Evolutionary conservation across 306 rosid species (phyloP), one percentile per base, ranked within the genome.

Genomic region (Quercus wislizeni): DNA sequence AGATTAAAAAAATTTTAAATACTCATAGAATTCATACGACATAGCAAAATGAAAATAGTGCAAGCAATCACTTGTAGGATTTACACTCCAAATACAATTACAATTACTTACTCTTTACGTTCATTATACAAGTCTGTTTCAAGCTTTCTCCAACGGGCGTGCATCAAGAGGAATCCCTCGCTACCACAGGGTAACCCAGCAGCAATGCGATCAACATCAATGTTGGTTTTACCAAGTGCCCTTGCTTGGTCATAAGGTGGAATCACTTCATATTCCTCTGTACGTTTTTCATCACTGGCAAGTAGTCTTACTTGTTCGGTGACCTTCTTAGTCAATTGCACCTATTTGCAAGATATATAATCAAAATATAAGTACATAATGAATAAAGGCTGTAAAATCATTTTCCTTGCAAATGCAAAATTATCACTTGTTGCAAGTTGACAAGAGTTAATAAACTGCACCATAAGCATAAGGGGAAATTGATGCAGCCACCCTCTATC

Each of bases 61-160:
- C 18, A 80, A 20, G 3, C 17, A 65, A 38, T 19, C 20, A 6
- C 18, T 23, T 19, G 69, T 41, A 41, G 35, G 15, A 30, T 41
- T 15, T 55, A 14, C 28, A 68, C 28, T 9, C 43, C 56, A 69
- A 49, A 63, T 31, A 74, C 49, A 75, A 69, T 18, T 72, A 74
- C 72, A 69, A 68, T 73, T 68, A 80, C 97, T 86, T 89, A 95
- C 99, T 86, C 91, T 86, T 95, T 95, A 74, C 98, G 97, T 82
- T 95, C 99, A 79, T 89, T 93, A 74, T 95, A 95, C 85, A 95
- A 87, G 71, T 95, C 99, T 81, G 88, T 91, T 83, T 88, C 99
- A 86, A 95, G 97, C 89, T 95, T 95, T 88, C 84, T 95, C 99
- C 99, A 95, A 55, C 99, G 99, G 84, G 99, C 99, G 84, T 86